Evolutionary conservation across 2,329 filamentous ascomycete species (phyloP).

Genomic region (Westerdykella ornata): DNA sequence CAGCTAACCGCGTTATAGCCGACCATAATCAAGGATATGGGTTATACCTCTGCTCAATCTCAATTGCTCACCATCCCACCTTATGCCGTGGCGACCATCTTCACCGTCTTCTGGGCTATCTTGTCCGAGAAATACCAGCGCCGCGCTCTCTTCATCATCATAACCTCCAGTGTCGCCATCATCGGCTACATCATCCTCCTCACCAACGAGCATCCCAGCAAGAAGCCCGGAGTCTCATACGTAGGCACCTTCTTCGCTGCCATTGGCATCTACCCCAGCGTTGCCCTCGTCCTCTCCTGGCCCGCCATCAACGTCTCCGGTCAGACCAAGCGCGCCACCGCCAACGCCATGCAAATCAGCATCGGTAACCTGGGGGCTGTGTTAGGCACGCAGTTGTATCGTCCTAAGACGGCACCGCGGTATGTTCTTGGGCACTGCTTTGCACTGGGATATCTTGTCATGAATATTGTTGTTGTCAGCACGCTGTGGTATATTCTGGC

Average conservation of each 20-base stretch:
- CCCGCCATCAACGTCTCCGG: constrained; percentile 50
- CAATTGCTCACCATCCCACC: constrained; percentile 45
- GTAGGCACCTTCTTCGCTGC: constrained; percentile 35
- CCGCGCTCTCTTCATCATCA: constrained; percentile 34
- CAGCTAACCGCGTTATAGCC: constrained; percentile 39
- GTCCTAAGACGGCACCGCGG: constrained; percentile 28
- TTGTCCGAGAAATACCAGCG: constrained; percentile 26
- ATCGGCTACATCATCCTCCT: constrained; percentile 38
- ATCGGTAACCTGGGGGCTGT: constrained; percentile 45
- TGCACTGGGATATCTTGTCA: constrained; percentile 30
- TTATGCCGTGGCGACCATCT: constrained; percentile 36
- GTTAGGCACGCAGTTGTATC: constrained; percentile 35
- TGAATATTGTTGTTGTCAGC: constrained; percentile 29
- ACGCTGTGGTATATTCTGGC: constrained; percentile 26
- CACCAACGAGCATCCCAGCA: constrained; percentile 25
- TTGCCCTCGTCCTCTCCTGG: constrained; percentile 43
- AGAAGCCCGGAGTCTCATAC: constrained; percentile 34
- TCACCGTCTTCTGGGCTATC: constrained; percentile 33
- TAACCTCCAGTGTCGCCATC: constrained; percentile 26
- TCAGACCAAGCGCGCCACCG: constrained; percentile 48
- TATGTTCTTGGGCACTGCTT: constrained; percentile 34
- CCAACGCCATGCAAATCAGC: constrained; percentile 46
- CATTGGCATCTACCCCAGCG: constrained; percentile 36
- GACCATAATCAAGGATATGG: constrained; percentile 45
- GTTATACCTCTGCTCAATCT: constrained; percentile 37